Evolutionary conservation across 495 filamentous ascomycete species (phyloP).

Genomic region (Aspergillus sparsus): DNA sequence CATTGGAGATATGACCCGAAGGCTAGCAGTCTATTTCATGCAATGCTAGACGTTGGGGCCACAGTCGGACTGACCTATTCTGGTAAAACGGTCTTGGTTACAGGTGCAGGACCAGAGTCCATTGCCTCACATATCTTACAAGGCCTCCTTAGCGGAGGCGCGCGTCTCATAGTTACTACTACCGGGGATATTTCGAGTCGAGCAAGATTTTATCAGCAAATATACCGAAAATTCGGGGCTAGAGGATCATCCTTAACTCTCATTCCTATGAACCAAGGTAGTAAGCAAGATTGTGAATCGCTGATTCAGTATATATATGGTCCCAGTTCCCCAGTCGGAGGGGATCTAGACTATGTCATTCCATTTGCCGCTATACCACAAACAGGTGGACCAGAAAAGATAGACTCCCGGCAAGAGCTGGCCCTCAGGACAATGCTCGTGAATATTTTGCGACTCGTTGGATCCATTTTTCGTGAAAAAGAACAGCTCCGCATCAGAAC

Average conservation of each 20-base stretch:
- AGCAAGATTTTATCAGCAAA: conserved; percentile 95
- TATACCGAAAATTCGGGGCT: conserved; percentile 89
- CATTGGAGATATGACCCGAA: conserved; percentile 95
- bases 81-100: conserved; percentile 95
- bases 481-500: conserved; percentile 78
- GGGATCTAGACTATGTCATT: conserved; percentile 94
- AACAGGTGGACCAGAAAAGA: conserved; percentile 87
- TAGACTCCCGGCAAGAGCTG: conserved; percentile 88
- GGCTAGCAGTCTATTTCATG: conserved; percentile 36
- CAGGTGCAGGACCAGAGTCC: conserved; percentile 93
- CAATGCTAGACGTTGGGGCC: conserved; percentile 15
- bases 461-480: conserved; percentile 79
- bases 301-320: conserved; percentile 96
- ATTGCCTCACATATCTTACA: conserved; percentile 97
- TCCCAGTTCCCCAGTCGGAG: conserved; percentile 84
- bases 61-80: conserved; percentile 19
- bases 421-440: conserved; percentile 99
- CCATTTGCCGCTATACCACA: conserved; percentile 97
- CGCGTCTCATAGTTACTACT: conserved; percentile 92
- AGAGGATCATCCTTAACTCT: conserved; percentile 92
- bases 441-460: conserved; percentile 87
- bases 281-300: conserved; percentile 91
- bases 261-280: conserved; percentile 97
- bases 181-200: conserved; percentile 92
- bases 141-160: conserved; percentile 92